A percentile compares a stretch with the other conserved stretches of the same genome.
Conservation (phyloP, 2,329 filamentous ascomycete genomes). For the Cadophora sp. region DNA sequence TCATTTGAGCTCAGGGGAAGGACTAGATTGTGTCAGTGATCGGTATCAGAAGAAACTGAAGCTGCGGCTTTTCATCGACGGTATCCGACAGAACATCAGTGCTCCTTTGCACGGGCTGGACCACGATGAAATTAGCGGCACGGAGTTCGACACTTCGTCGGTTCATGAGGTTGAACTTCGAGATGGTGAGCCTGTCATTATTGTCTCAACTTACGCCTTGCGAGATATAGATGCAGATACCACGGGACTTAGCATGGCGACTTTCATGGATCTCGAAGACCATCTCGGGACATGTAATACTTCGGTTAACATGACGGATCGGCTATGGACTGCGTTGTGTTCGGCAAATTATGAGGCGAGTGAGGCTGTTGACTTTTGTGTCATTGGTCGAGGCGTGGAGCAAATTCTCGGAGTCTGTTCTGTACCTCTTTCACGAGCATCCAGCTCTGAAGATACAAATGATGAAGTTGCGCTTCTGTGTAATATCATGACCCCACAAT, state of each 20-base stretch:
- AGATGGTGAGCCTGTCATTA: conserved; percentile 26
- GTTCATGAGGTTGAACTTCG: conserved; percentile 25
- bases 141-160: conserved; percentile 26
- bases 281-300: conserved; percentile 28
- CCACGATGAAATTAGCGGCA: conserved; percentile 21
- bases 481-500: conserved; percentile 31
- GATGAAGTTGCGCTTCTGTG: conserved; percentile 28
- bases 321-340: conserved; percentile 31
- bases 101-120: conserved; percentile 15
- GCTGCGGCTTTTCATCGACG: conserved; percentile 30
- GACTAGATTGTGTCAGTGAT: conserved; percentile 27
- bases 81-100: conserved; percentile 13
- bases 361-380: conserved; percentile 31
- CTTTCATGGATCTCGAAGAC: conserved; percentile 24
- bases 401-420: conserved; percentile 33
- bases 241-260: not conserved
- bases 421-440: conserved; percentile 16
- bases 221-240: not conserved
- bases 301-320: conserved; percentile 30
- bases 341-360: conserved; percentile 30
- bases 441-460: not conserved
- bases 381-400: conserved; percentile 33
- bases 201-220: conserved; percentile 31
- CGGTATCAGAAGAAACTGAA: conserved; percentile 28
- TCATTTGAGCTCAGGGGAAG: conserved; percentile 11